Evolutionary conservation across 129 eudicot genomes (phyloP), one percentile per base, ranked within the genome.

Genomic region (Flaveria trinervia): DNA sequence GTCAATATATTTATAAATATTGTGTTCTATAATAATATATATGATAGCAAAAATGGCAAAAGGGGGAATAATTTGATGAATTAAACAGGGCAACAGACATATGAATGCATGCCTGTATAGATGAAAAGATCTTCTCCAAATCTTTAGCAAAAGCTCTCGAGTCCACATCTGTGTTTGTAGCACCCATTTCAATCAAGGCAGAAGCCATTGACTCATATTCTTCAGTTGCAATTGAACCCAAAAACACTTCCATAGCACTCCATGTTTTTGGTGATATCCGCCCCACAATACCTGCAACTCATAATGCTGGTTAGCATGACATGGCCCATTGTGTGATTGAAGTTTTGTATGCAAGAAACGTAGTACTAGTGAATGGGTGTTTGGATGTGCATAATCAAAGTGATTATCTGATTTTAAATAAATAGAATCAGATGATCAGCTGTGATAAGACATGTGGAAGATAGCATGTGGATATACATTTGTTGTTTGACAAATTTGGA

Each of bases 201-300:
- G 96, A 89, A 65, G 98, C 98, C 98, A 94, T 94, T 20, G 93
- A 72, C 76, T 91, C 92, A 5, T 94, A 94, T 56, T 94, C 97
- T 85, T 86, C 88, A 52, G 88, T 87, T 73, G 97, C 96, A 56
- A 94, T 62, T 51, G 98, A 94, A 57, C 75, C 82, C 87, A 94
- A 88, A 89, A 94, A 94, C 61, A 83, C 82, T 82, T 94, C 97
- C 98, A 94, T 94, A 12, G 98, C 97, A 81, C 84, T 70, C 98
- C 98, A 94, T 74, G 97, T 94, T 81, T 85, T 84, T 44, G 97
- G 92, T 65, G 98, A 91, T 70, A 94, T 91, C 51, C 96, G 93
- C 54, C 98, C 98, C 33, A 94, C 98, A 71, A 94, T 94, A 56
- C 98, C 98, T 94, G 85, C 71, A 62, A 79, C 44, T n/a, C 80